These are phyloP conservation scores for Sporothrix euskadiensis DNA, from an alignment of 2,329 filamentous ascomycete genomes.

Conservation along the genomic window DNA sequence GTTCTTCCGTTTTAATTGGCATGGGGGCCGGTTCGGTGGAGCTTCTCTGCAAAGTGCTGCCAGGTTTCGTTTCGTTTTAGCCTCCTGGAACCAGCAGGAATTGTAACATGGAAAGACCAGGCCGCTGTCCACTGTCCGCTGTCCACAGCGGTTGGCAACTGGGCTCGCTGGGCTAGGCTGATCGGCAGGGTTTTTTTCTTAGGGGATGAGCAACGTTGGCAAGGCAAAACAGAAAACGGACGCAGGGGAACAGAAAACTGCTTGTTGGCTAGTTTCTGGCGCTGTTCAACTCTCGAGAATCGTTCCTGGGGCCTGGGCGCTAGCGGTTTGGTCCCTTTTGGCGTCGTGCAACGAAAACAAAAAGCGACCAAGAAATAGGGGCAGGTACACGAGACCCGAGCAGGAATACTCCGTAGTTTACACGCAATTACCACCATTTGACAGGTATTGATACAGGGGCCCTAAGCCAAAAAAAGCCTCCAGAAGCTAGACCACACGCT, in stretches of 20 bases:
- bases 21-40: background rate
- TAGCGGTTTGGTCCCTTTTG: background rate
- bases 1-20: constrained; percentile 11
- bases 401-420: background rate
- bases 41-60: background rate
- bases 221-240: constrained; percentile 1
- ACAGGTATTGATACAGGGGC: background rate
- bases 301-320: constrained; percentile 9
- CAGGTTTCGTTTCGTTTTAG: constrained; percentile 17
- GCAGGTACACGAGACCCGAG: background rate
- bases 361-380: background rate
- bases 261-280: background rate
- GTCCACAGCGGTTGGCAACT: background rate
- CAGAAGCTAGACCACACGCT: background rate
- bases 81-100: constrained; percentile 16
- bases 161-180: background rate
- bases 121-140: too few relatives aligned
- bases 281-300: background rate
- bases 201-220: background rate
- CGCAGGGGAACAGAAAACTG: background rate
- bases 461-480: background rate
- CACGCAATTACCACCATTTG: constrained; percentile 1
- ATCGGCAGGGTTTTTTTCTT: constrained; percentile 15
- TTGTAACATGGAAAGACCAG: constrained; percentile 5
- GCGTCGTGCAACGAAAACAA: background rate